Base-by-base conservation (phyloP, 805 yeast genomes). In the Yamadazyma paraphyllophila region DNA sequence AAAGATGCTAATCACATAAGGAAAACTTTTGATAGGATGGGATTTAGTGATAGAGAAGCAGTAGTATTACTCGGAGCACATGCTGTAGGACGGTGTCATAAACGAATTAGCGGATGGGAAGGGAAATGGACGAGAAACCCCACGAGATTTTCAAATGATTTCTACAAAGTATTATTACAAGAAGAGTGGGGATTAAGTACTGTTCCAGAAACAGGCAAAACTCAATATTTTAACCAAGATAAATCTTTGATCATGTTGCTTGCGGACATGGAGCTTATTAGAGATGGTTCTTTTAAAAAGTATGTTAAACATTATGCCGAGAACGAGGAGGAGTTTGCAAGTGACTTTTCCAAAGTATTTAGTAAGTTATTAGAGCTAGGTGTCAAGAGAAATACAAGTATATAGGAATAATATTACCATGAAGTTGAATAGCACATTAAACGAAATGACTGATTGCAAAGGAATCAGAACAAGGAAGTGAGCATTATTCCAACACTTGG, bases 81-180 rank as follows among this genome's bases (percentile, higher is more conserved):
- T 64, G 77, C 82, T 15, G 65, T 87, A 36, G 95, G 95, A 30
- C 76, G 88, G 46, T 85, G 94, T 54, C 95, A 88, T 62, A 71
- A 79, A 46, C 62, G 74, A 52, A 78, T 82, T 49, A 79, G 89
- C 16, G 95, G 95, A 2, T 89, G 74, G 69, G 94, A 86, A 53
- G 96, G 96, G 11, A 90, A 92, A 50, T 88, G 96, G 96, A 91
- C 92, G 32, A 85, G 84, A 45, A 79, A 85, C 33, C 88, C 94
- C 45, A 86, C 85, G 26, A 65, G 72, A 52, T 85, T 89, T 62
- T 74, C 83, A 43, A 89, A 88, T 68, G 88, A 87, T 35, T 88
- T 86, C 63, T 88, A 67, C 49, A 60, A 54, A 36, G 53, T 49
- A 2, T 45, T 62, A 7, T 12, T 58, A 10, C 67, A 78, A 69